Base-by-base conservation (phyloP, 2,329 filamentous ascomycete genomes). In the Geoglossum cookeanum region DNA sequence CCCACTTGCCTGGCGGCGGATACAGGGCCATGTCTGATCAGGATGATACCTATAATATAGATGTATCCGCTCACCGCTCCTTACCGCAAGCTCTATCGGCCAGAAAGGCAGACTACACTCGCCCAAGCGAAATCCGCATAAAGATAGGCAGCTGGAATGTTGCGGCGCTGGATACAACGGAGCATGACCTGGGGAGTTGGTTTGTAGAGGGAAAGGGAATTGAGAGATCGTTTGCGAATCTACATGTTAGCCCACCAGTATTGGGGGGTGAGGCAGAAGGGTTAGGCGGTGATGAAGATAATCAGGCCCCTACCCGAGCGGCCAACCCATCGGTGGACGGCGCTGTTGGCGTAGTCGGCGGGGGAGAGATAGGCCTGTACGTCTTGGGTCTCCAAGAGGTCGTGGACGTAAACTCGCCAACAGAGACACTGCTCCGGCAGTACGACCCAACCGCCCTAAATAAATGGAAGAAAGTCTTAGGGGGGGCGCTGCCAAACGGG, bases 91-190 rank as follows among this genome's bases (percentile, higher is more conserved):
- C 75, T 1, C 69, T 97, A 44, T 79, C 84, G 65, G 81, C 85
- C 44, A 79, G 92, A 57, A 79, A 83, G 64, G 72, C 78, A 54
- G 90, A 97, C 68, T 98, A 90, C 68, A 84, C 85, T 30, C 79
- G 82, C 42, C 79, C 82, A 48, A 83, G 83, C 67, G 78, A 78
- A 55, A 80, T 95, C 63, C 83, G 83, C 62, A 79, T 98, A 69
- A 96, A 96, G 70, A 78, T 98, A 55, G 92, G 91, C 47, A 85
- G 87, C 0, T 98, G 92, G 92, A 98, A 98, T 69, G 87, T 95
- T 15, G 92, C 89, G 3, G 83, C 84, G 1, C 83, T 85, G 61
- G 81, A 86, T 11, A 88, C 86, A 29, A 89, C 88, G 0, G 89
- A 95, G 68, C 86, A 87, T 62, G 92, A 97, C 66, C 72, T 98